Evolutionary conservation across 768 basidiomycete genomes (phyloP).

Genomic region (Lactarius akahatsu): DNA sequence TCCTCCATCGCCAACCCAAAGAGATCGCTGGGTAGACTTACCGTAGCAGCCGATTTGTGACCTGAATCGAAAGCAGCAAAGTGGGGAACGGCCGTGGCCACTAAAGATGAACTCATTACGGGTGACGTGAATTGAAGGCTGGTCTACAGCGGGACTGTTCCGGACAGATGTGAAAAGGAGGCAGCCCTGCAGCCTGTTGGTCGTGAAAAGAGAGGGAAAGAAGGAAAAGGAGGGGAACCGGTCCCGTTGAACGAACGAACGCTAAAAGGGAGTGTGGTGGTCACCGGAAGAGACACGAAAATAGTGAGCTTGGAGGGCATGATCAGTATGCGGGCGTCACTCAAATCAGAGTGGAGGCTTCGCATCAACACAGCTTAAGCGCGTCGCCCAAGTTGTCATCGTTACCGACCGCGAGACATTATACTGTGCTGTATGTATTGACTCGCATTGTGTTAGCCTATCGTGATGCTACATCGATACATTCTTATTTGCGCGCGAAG

Average conservation of each 20-base stretch:
- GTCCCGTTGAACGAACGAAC: constrained; percentile 23
- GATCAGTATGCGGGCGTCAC: constrained; percentile 4
- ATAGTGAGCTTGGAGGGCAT: background rate
- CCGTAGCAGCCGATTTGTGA: constrained; percentile 14
- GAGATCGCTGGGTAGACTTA: background rate
- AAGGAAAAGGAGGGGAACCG: constrained; percentile 26
- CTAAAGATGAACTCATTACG: background rate
- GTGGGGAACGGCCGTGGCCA: background rate
- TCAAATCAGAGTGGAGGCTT: background rate
- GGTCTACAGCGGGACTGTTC: constrained; percentile 31
- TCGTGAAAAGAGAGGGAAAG: constrained; percentile 30
- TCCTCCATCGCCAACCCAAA: background rate
- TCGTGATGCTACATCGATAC: background rate
- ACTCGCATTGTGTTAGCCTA: background rate
- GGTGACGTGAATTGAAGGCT: constrained; percentile 9
- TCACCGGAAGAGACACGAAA: constrained; percentile 12
- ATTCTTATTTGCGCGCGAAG: constrained; percentile 36
- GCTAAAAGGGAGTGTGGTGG: constrained; percentile 11
- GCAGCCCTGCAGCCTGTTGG: constrained; percentile 38
- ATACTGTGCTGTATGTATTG: background rate
- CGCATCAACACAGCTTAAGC: constrained; percentile 1
- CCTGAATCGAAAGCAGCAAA: constrained; percentile 8
- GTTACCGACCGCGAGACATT: background rate
- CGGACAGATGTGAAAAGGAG: constrained; percentile 34
- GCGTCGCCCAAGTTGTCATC: constrained; percentile 10